These are phyloP conservation scores for Thraustochytrium sp. DNA, from an alignment of 352 stramenopile species.

Conservation along the genomic window DNA sequence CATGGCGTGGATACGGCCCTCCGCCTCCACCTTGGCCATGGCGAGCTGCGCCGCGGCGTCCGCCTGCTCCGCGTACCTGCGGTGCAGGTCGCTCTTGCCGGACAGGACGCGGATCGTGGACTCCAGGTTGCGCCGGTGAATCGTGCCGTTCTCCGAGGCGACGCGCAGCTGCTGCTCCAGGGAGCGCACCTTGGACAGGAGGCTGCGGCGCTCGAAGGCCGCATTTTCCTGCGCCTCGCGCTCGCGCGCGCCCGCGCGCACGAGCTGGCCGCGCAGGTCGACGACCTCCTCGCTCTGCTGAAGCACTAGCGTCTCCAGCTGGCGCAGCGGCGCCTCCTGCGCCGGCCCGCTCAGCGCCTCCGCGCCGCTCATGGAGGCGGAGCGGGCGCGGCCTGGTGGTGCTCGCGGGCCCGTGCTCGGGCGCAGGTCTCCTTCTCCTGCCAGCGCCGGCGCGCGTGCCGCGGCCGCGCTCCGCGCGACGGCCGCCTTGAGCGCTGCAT, in stretches of 20 bases:
- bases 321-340: neutral
- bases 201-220: slow-evolving; percentile 9
- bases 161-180: slow-evolving; percentile 11
- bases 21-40: slow-evolving; percentile 22
- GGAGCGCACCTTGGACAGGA: slow-evolving; percentile 9
- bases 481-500: neutral
- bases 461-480: neutral
- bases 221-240: neutral
- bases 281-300: slow-evolving; percentile 37
- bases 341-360: neutral
- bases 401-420: too few species aligned
- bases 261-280: neutral
- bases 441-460: too few species aligned
- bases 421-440: too few species aligned
- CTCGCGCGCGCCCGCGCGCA: neutral
- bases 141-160: neutral
- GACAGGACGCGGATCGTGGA: slow-evolving; percentile 21
- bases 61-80: slow-evolving; percentile 16
- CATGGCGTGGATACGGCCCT: neutral
- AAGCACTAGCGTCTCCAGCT: slow-evolving; percentile 4
- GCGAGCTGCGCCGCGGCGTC: neutral
- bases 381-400: too few species aligned
- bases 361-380: too few species aligned
- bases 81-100: slow-evolving; percentile 17
- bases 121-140: slow-evolving; percentile 6